phyloP scores from a whole-genome alignment of 352 stramenopile genomes.

The Globisporangium iwayamae region DNA sequence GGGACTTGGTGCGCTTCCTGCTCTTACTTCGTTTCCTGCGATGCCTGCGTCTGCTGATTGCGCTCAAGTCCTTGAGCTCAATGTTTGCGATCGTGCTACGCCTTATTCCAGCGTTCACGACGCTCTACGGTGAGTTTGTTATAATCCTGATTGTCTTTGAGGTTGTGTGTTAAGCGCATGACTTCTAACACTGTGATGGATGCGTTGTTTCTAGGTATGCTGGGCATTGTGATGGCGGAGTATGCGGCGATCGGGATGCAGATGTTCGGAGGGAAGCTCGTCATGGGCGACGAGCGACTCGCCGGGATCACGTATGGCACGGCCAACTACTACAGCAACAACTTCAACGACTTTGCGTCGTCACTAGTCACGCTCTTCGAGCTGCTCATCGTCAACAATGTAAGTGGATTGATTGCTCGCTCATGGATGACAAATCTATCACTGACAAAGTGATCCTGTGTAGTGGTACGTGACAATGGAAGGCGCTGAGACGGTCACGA shows the following conservation, averaged over 20 bases:
- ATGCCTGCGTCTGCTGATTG: conserved; percentile 46
- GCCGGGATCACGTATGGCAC: conserved; percentile 37
- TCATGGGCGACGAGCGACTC: conserved; percentile 31
- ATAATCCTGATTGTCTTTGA: background rate
- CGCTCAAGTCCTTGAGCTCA: conserved; percentile 38
- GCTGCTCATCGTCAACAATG: conserved; percentile 76
- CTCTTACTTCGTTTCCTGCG: conserved; percentile 56
- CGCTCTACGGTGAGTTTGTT: conserved; percentile 36
- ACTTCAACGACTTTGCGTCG: conserved; percentile 73
- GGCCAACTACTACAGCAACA: conserved; percentile 63
- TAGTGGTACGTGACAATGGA: conserved; percentile 72
- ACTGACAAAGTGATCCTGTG: too few relatives aligned
- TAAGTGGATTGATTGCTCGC: conserved; percentile 17
- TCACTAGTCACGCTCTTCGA: conserved; percentile 68
- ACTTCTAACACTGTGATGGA: background rate
- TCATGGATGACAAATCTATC: too few relatives aligned
- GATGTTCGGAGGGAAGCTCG: conserved; percentile 58
- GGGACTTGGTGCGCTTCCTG: conserved; percentile 55
- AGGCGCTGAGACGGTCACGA: conserved; percentile 47
- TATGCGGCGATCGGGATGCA: conserved; percentile 60
- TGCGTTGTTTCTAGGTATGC: conserved; percentile 28
- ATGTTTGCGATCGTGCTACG: conserved; percentile 55
- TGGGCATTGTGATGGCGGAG: conserved; percentile 56
- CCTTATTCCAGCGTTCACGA: conserved; percentile 50
- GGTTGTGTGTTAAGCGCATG: background rate